A percentile compares a stretch with the other conserved stretches of the same genome.
These are phyloP conservation scores for Ceratobasidium sp. DNA, from an alignment of 1,284 basidiomycete genomes.

Conservation along the genomic window DNA sequence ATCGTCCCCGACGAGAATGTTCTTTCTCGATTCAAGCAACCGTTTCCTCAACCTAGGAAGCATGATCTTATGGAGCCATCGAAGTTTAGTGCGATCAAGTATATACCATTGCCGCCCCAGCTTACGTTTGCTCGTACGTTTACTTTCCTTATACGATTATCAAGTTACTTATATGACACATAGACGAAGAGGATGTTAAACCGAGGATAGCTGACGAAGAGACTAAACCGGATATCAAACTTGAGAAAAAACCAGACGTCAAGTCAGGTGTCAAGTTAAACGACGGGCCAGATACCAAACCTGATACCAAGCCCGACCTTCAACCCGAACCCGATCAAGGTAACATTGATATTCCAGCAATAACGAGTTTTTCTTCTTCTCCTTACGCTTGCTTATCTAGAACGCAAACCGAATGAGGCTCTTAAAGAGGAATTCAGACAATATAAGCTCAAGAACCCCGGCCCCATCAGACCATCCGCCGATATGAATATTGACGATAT, in stretches of 20 bases:
- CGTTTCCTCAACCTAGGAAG: conserved; percentile 25
- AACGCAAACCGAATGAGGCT: not conserved
- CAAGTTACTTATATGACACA: not conserved
- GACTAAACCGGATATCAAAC: conserved; percentile 1
- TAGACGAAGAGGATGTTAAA: conserved; percentile 13
- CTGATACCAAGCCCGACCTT: conserved; percentile 8
- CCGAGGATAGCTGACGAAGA: conserved; percentile 3
- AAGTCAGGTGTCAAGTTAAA: not conserved
- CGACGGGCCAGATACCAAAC: conserved; percentile 21
- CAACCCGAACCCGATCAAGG: conserved; percentile 2
- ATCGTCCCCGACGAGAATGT: conserved; percentile 8
- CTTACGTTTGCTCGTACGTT: conserved; percentile 5
- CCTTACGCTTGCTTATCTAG: not conserved
- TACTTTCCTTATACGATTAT: not conserved
- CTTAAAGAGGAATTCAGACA: not conserved
- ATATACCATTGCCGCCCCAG: conserved; percentile 14
- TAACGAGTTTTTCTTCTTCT: no score
- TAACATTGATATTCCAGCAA: not conserved
- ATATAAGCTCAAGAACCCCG: not conserved
- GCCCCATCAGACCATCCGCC: not conserved
- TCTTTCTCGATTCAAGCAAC: conserved; percentile 10
- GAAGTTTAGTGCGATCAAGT: conserved; percentile 31
- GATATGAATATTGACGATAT: not conserved
- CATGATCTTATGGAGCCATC: conserved; percentile 6
- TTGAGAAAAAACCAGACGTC: no score